phyloP scores from a whole-genome alignment of 2,329 filamentous ascomycete species.

The Beauveria medogensis region DNA sequence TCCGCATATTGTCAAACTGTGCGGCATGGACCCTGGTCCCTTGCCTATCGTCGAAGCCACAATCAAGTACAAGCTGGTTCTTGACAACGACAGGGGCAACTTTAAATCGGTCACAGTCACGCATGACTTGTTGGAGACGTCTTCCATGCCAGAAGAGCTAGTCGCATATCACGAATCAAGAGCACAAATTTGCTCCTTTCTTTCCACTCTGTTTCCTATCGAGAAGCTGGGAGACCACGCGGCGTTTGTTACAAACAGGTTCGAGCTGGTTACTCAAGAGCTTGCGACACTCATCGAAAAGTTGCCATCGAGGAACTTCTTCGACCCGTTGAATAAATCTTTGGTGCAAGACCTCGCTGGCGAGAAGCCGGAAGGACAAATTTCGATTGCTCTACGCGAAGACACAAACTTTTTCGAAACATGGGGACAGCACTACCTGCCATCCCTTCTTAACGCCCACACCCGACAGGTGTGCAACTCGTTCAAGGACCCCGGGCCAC shows the following conservation, averaged over 20 bases:
- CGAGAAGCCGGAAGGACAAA: slow-evolving; percentile 37
- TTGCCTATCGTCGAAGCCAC: slow-evolving; percentile 12
- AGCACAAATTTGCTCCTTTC: slow-evolving; percentile 39
- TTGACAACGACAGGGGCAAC: background rate
- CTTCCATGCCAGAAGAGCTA: background rate
- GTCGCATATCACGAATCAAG: slow-evolving; percentile 42
- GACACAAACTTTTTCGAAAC: slow-evolving; percentile 28
- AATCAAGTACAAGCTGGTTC: slow-evolving; percentile 17
- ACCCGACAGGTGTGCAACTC: slow-evolving; percentile 50
- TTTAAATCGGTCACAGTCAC: background rate
- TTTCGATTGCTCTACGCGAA: slow-evolving; percentile 37
- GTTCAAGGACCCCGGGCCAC: slow-evolving; percentile 53
- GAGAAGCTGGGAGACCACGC: slow-evolving; percentile 29
- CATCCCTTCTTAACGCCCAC: slow-evolving; percentile 48
- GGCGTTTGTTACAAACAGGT: background rate
- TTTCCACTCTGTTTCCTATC: slow-evolving; percentile 37
- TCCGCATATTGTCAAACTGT: background rate
- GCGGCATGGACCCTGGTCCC: background rate
- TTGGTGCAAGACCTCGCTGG: slow-evolving; percentile 42
- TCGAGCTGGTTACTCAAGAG: slow-evolving; percentile 12
- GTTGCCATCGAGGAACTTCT: slow-evolving; percentile 27
- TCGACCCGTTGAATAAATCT: slow-evolving; percentile 34
- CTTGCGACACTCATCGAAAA: slow-evolving; percentile 24
- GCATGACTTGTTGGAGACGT: background rate
- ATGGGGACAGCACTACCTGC: slow-evolving; percentile 54